Evolutionary conservation across 371 early-diverging fungal genomes (phyloP), one percentile per base, ranked within the genome.

Genomic region (Cokeromyces recurvatus): DNA sequence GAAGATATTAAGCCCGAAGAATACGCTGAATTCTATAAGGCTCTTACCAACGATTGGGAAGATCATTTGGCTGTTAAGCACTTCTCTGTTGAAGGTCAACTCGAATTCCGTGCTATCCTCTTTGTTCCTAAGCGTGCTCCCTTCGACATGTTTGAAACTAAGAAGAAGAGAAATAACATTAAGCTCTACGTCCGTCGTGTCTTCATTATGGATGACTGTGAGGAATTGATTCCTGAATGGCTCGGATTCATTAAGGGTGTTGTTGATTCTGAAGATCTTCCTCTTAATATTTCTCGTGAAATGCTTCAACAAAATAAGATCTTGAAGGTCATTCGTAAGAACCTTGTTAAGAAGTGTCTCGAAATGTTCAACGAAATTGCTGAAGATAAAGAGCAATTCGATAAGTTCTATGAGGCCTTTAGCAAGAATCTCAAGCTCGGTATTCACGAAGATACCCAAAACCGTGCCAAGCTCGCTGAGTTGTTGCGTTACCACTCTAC

Each of bases 231-330:
- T 59, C 89, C 78, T 43, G 77, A 68, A 56, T 87, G 64, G 68
- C 68, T 78, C 56, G 62, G 59, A 59, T 80, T 80, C 43, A 54
- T 77, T 59, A 83, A 81, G 69, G 92, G 91, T 53, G 77, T 91
- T 38, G 84, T 94, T 38, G 87, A 90, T 59, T 82, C 85, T 43
- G 87, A 88, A 47, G 92, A 94, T 62, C 68, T 94, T 50, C 91
- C 95, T 29, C 77, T 94, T 51, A 91, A 90, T 72, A 87, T 94
- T 38, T 91, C 91, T 27, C 84, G 95, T 70, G 95, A 94, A 60
- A 86, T 86, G 53, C 75, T 92, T 25, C 93, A 92, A 66, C 86
- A 90, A 46, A 79, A 84, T 71, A 70, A 77, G 62, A 77, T 84
- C 34, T 66, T 92, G 51, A 88, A 86, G 72, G 65, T 83, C 24